Conservation (phyloP, 2,329 filamentous ascomycete species). For the Beauveria caledonica region DNA sequence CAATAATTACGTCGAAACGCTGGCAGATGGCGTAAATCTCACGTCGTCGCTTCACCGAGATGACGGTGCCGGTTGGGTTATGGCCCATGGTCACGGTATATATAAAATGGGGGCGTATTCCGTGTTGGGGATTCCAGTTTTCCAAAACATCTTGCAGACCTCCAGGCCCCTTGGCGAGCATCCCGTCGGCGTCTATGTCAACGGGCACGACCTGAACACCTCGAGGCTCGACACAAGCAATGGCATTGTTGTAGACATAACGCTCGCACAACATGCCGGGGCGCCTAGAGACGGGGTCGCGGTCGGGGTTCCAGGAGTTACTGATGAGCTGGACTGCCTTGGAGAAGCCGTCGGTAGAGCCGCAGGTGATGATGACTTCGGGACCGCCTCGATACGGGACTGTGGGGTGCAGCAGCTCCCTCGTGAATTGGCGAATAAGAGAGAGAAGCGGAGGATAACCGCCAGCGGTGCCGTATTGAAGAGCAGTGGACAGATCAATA, state of each 20-base stretch:
- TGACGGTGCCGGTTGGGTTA: conserved; percentile 73
- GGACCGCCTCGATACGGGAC: conserved; percentile 70
- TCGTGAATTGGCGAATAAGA: conserved; percentile 72
- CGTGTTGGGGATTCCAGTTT: conserved; percentile 70
- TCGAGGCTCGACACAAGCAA: conserved; percentile 57
- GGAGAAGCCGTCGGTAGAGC: conserved; percentile 75
- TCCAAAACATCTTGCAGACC: conserved; percentile 70
- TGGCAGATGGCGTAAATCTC: conserved; percentile 75
- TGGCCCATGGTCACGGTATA: conserved; percentile 86
- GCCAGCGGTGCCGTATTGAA: conserved; percentile 79
- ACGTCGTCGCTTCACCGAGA: conserved; percentile 64
- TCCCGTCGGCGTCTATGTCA: conserved; percentile 69
- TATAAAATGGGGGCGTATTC: conserved; percentile 71
- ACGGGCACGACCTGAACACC: conserved; percentile 69
- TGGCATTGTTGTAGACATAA: conserved; percentile 71
- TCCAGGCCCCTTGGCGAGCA: conserved; percentile 64
- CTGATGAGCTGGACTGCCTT: conserved; percentile 71
- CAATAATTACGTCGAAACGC: conserved; percentile 79
- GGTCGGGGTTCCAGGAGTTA: conserved; percentile 64
- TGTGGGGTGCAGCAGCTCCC: conserved; percentile 69
- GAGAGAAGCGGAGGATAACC: conserved; percentile 72
- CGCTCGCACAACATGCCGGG: conserved; percentile 73
- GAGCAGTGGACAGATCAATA: conserved; percentile 71
- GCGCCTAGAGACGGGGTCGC: conserved; percentile 58
- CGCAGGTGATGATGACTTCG: conserved; percentile 71